Evolutionary conservation across 2,329 filamentous ascomycete genomes (phyloP).

Genomic region (Aspergillus sp.): DNA sequence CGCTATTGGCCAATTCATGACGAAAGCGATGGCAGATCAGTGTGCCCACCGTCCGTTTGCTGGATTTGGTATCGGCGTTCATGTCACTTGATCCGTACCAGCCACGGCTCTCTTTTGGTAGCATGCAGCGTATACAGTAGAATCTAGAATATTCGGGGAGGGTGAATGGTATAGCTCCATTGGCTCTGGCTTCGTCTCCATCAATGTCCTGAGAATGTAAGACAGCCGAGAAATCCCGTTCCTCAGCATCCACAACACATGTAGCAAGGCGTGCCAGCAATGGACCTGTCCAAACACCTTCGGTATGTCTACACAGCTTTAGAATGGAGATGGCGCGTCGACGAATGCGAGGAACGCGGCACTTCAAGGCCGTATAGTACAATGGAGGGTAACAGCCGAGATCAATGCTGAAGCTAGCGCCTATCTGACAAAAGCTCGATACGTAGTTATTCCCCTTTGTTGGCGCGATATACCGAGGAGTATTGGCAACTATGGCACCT

Average conservation of each 20-base stretch:
- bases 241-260: neutral
- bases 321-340: neutral
- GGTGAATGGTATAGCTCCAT: neutral
- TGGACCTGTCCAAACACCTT: neutral
- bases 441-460: neutral
- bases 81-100: neutral
- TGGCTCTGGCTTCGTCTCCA: neutral
- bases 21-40: neutral
- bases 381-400: neutral
- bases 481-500: neutral
- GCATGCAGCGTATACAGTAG: neutral
- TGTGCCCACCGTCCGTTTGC: neutral
- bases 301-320: neutral
- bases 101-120: neutral
- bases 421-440: neutral
- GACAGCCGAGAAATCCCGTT: neutral
- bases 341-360: neutral
- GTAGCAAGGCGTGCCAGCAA: neutral
- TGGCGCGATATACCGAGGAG: neutral
- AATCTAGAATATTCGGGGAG: neutral
- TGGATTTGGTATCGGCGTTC: neutral
- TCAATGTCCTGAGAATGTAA: neutral
- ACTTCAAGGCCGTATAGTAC: neutral
- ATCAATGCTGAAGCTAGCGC: neutral
- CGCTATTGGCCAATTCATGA: neutral